Percentiles rank a stretch among this genome's conserved stretches.
phyloP scores from a whole-genome alignment of 352 stramenopile genomes.

The Pythium biforme region DNA sequence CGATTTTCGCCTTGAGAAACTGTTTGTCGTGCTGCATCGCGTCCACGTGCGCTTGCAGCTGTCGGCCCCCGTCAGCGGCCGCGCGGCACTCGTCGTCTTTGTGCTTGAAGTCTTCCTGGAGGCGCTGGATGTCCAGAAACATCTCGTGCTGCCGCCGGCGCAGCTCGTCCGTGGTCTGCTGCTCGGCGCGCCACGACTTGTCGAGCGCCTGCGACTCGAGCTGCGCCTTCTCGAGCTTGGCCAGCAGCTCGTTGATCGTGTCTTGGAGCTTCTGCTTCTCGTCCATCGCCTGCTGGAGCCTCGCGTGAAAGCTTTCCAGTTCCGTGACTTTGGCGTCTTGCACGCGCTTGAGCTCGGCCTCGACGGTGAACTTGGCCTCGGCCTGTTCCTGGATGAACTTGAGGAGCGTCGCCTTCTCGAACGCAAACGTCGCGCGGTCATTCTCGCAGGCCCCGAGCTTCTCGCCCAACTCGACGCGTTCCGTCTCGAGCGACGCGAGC shows the following conservation, averaged over 20 bases:
- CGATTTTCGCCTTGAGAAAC: slow-evolving; percentile 25
- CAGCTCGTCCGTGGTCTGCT: slow-evolving; percentile 34
- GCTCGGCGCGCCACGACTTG: slow-evolving; percentile 33
- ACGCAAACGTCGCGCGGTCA: slow-evolving; percentile 54
- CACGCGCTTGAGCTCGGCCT: slow-evolving; percentile 49
- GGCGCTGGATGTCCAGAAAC: slow-evolving; percentile 34
- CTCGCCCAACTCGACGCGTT: slow-evolving; percentile 43
- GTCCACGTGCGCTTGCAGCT: slow-evolving; percentile 47
- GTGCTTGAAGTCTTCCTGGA: slow-evolving; percentile 31
- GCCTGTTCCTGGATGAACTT: slow-evolving; percentile 78
- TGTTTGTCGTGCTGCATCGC: slow-evolving; percentile 33
- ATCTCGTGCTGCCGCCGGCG: slow-evolving; percentile 36
- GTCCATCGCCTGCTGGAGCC: slow-evolving; percentile 38
- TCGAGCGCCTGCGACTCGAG: slow-evolving; percentile 33
- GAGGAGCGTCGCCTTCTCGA: slow-evolving; percentile 71
- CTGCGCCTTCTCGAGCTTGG: slow-evolving; percentile 33
- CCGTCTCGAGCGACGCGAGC: slow-evolving; percentile 56
- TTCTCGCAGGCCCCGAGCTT: slow-evolving; percentile 39
- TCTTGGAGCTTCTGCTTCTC: slow-evolving; percentile 45
- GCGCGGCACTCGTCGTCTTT: slow-evolving; percentile 52
- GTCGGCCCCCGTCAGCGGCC: slow-evolving; percentile 46
- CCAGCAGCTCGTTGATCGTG: slow-evolving; percentile 31
- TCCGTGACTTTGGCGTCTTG: slow-evolving; percentile 45
- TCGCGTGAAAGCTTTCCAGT: slow-evolving; percentile 31
- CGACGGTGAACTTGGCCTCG: slow-evolving; percentile 61